Percentiles rank a stretch among this genome's conserved stretches.
These are phyloP conservation scores for Ochromonas danica DNA, from an alignment of 108 stramenopile species.

Conservation along the genomic window DNA sequence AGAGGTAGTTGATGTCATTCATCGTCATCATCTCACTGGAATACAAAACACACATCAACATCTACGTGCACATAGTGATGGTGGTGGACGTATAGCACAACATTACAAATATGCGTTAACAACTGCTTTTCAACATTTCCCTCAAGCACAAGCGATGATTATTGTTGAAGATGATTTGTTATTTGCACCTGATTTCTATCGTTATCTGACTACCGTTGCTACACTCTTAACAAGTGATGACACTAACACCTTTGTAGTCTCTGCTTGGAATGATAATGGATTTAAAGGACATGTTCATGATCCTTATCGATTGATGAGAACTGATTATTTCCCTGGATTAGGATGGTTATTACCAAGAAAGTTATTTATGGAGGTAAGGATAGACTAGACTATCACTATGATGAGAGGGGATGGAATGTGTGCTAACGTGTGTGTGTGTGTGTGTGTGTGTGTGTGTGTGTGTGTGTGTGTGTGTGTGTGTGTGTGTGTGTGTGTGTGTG, in stretches of 20 bases:
- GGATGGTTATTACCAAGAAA: constrained; percentile 60
- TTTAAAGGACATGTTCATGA: constrained; percentile 33
- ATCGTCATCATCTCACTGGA: neutral
- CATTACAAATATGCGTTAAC: constrained; percentile 57
- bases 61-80: constrained; percentile 6
- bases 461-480: no score
- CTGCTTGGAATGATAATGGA: constrained; percentile 67
- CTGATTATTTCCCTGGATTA: constrained; percentile 61
- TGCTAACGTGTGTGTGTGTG: no score
- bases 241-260: constrained; percentile 50
- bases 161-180: constrained; percentile 64
- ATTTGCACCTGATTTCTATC: constrained; percentile 58
- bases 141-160: constrained; percentile 48
- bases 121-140: neutral
- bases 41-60: neutral
- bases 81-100: constrained; percentile 45
- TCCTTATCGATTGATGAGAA: constrained; percentile 45
- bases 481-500: no score
- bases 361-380: no score
- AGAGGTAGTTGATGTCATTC: neutral
- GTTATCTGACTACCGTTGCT: constrained; percentile 49
- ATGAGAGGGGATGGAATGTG: no score
- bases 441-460: no score
- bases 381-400: no score
- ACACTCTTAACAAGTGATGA: constrained; percentile 50